Conservation (phyloP, 106 monocot species). For the Phalaenopsis aphrodite region DNA sequence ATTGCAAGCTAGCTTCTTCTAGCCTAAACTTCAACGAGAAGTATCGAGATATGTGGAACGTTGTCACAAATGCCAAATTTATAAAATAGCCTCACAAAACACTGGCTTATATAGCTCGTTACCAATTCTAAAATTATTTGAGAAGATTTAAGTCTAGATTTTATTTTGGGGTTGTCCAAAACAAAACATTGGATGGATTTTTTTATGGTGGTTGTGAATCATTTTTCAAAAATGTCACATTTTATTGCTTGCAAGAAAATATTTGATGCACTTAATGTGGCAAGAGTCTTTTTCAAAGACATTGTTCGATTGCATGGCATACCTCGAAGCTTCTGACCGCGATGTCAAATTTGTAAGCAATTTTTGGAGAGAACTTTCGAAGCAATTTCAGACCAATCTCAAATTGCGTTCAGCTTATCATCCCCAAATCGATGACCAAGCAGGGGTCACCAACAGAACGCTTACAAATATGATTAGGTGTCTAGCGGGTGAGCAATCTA, state of each 20-base stretch:
- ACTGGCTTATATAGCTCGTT: slow-evolving; percentile 7
- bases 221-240: slow-evolving; percentile 12
- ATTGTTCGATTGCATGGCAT: slow-evolving; percentile 8
- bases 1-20: neutral
- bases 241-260: slow-evolving; percentile 9
- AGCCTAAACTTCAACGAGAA: neutral
- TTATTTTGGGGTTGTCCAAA: neutral
- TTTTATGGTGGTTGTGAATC: slow-evolving; percentile 12
- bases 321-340: neutral
- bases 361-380: neutral
- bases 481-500: neutral
- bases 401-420: neutral
- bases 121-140: neutral
- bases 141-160: neutral
- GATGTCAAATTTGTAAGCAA: neutral
- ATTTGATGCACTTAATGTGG: neutral
- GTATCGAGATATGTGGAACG: neutral
- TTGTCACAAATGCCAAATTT: neutral
- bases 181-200: slow-evolving; percentile 4
- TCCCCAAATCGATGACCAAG: neutral
- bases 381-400: neutral
- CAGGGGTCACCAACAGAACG: neutral
- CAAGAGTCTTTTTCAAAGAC: neutral
- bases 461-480: neutral
- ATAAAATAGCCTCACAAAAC: neutral